phyloP scores from a whole-genome alignment of 139 green algal genomes.

The Raphidocelis subcapitata region DNA sequence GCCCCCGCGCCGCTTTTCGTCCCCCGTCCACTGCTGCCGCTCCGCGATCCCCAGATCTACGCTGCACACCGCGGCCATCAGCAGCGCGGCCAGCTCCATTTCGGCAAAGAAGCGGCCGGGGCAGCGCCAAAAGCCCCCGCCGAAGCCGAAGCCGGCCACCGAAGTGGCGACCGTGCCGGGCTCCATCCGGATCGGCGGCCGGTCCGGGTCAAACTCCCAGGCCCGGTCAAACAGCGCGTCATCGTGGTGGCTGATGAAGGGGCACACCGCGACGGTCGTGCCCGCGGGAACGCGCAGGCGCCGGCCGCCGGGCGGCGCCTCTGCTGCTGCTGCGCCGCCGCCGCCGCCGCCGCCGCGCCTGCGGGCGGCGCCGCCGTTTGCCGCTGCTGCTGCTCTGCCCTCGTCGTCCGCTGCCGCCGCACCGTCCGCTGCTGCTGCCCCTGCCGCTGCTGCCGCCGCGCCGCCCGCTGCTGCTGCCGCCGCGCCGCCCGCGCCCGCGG shows the following conservation, averaged over 20 bases:
- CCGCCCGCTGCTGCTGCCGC: neutral
- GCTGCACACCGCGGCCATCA: too few species aligned
- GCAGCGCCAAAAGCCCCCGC: slow-evolving; percentile 56
- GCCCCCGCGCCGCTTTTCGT: too few species aligned
- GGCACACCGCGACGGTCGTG: slow-evolving; percentile 62
- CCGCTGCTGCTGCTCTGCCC: neutral
- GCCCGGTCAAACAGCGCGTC: slow-evolving; percentile 35
- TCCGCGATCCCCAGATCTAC: slow-evolving; percentile 49
- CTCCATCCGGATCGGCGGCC: slow-evolving; percentile 39
- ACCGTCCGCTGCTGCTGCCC: neutral
- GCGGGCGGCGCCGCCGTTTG: neutral
- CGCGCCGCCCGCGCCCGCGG: neutral
- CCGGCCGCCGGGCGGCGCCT: too few species aligned
- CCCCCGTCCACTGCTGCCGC: neutral
- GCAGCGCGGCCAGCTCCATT: slow-evolving; percentile 62
- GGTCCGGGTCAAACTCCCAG: slow-evolving; percentile 40
- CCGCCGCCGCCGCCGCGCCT: slow-evolving; percentile 2
- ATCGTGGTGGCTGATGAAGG: slow-evolving; percentile 60
- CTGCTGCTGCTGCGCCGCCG: slow-evolving; percentile 9
- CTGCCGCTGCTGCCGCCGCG: neutral
- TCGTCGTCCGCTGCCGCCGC: neutral
- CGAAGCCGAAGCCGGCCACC: slow-evolving; percentile 57
- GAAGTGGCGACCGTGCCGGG: slow-evolving; percentile 44
- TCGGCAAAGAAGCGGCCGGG: slow-evolving; percentile 75
- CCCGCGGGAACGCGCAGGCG: slow-evolving; percentile 40